These are phyloP conservation scores for Xylariaceae sp. DNA, from an alignment of 2,329 filamentous ascomycete genomes.

Conservation along the genomic window DNA sequence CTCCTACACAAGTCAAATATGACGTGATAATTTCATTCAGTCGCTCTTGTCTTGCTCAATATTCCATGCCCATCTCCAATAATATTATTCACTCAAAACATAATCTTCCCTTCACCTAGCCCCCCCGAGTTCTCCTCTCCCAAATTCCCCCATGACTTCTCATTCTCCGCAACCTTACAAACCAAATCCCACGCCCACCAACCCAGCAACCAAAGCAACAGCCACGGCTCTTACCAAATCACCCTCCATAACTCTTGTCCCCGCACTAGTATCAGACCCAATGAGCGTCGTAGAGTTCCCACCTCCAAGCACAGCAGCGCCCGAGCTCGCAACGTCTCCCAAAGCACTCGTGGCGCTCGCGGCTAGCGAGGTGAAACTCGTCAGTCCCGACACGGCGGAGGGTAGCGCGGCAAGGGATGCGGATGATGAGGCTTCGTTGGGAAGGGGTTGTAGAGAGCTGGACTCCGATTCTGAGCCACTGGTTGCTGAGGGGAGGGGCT, in stretches of 20 bases:
- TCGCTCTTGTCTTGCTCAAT: no score
- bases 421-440: background rate
- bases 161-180: no score
- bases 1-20: no score
- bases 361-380: background rate
- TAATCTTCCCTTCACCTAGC: no score
- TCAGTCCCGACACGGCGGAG: background rate
- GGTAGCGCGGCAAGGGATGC: background rate
- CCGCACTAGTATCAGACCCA: background rate
- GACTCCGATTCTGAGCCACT: background rate
- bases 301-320: background rate
- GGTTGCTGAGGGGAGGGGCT: background rate
- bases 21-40: no score
- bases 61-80: no score
- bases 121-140: no score
- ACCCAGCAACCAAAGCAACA: background rate
- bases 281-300: background rate
- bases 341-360: background rate
- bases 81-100: no score
- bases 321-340: background rate
- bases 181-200: background rate
- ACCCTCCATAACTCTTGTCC: background rate
- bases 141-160: no score
- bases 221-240: background rate
- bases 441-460: background rate